phyloP scores from a whole-genome alignment of 1,139 yeast genomes.

The Kluyveromyces marxianus region DNA sequence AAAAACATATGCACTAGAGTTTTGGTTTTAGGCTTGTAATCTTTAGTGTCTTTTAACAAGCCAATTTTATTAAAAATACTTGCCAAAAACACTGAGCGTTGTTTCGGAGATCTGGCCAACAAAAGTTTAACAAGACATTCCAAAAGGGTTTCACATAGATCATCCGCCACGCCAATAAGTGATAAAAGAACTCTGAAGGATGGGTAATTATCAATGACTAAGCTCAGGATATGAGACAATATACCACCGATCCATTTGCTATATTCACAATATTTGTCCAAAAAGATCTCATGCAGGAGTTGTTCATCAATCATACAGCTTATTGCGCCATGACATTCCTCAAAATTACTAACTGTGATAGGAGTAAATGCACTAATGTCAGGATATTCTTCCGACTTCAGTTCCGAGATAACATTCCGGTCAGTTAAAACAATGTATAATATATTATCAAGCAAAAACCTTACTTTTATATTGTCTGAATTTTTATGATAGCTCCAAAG shows the following conservation, averaged over 20 bases:
- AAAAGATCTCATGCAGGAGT: neutral
- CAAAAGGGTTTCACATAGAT: neutral
- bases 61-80: neutral
- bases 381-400: neutral
- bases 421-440: neutral
- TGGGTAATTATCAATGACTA: neutral
- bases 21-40: slow-evolving; percentile 23
- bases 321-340: slow-evolving; percentile 1
- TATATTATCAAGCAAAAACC: slow-evolving; percentile 2
- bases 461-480: neutral
- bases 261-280: neutral
- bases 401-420: neutral
- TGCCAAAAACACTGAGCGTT: neutral
- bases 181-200: neutral
- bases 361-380: neutral
- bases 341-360: slow-evolving; percentile 1
- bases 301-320: neutral
- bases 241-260: neutral
- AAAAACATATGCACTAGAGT: slow-evolving; percentile 37
- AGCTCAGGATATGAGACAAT: neutral
- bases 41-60: slow-evolving; percentile 17
- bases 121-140: slow-evolving; percentile 11
- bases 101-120: neutral
- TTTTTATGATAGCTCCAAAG: neutral
- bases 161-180: neutral